phyloP scores from a whole-genome alignment of 306 rosid genomes.

The Astragalus membranaceus region DNA sequence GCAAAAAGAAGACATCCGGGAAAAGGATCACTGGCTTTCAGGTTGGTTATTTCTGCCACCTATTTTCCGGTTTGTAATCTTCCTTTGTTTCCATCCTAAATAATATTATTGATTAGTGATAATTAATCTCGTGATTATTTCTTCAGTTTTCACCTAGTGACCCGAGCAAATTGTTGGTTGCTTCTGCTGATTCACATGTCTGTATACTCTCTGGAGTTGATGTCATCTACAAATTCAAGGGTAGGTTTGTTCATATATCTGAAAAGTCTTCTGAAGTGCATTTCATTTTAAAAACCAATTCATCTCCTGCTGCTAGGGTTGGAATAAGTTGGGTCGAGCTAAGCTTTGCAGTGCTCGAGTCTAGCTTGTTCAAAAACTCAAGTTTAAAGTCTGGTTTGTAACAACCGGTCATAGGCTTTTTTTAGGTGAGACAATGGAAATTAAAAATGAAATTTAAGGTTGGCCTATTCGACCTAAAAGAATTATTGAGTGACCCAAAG shows the following conservation, averaged over 20 bases:
- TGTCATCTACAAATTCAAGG: slow-evolving; percentile 55
- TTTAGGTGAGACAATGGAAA: too few species aligned
- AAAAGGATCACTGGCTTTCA: slow-evolving; percentile 70
- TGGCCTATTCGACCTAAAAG: too few species aligned
- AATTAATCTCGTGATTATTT: slow-evolving; percentile 5
- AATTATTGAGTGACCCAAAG: too few species aligned
- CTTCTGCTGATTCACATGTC: slow-evolving; percentile 63
- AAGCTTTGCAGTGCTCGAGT: too few species aligned
- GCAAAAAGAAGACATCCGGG: slow-evolving; percentile 59
- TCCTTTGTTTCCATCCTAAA: background rate
- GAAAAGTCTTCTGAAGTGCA: background rate
- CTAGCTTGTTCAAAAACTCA: too few species aligned
- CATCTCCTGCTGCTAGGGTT: background rate
- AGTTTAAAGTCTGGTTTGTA: too few species aligned
- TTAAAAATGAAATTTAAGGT: too few species aligned
- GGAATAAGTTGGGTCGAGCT: too few species aligned
- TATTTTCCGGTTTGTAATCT: background rate
- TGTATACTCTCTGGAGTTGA: slow-evolving; percentile 43
- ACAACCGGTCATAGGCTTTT: too few species aligned
- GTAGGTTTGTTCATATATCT: slow-evolving; percentile 29
- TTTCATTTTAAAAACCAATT: background rate
- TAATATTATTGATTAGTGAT: slow-evolving; percentile 7
- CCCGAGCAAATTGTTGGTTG: slow-evolving; percentile 52
- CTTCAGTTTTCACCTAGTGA: slow-evolving; percentile 60
- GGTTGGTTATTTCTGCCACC: slow-evolving; percentile 36